phyloP scores from a whole-genome alignment of 805 yeast genomes.

The Schizosaccharomyces cryophilus region DNA sequence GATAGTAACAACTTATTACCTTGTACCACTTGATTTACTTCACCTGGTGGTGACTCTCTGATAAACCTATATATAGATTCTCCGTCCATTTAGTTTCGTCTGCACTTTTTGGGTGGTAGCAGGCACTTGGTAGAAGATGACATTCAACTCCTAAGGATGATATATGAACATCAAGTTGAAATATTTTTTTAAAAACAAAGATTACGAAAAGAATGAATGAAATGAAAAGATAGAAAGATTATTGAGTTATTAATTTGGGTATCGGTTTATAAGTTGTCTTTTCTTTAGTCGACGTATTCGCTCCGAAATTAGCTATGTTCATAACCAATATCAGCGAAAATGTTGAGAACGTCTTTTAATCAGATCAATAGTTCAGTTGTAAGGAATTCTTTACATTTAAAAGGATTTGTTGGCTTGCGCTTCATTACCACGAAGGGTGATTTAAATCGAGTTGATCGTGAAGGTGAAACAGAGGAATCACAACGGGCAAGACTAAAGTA shows the following conservation, averaged over 20 bases:
- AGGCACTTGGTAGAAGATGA: neutral
- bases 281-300: too few relatives aligned
- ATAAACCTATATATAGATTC: neutral
- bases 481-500: constrained; percentile 74
- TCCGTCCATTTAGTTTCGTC: neutral
- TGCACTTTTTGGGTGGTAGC: neutral
- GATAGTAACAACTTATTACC: neutral
- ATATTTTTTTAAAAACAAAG: too few relatives aligned
- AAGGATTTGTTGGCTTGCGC: neutral
- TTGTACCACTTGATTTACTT: neutral
- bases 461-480: constrained; percentile 42
- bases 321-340: too few relatives aligned
- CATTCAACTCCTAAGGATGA: neutral
- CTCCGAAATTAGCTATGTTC: too few relatives aligned
- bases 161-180: neutral
- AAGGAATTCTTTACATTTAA: neutral
- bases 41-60: neutral
- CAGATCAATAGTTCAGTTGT: neutral
- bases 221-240: too few relatives aligned
- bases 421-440: neutral
- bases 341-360: too few relatives aligned
- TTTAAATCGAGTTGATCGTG: constrained; percentile 25
- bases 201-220: too few relatives aligned
- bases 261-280: too few relatives aligned
- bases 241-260: too few relatives aligned